Evolutionary conservation across 805 yeast species (phyloP), one percentile per base, ranked within the genome.

Genomic region (Scheffersomyces coipomensis): DNA sequence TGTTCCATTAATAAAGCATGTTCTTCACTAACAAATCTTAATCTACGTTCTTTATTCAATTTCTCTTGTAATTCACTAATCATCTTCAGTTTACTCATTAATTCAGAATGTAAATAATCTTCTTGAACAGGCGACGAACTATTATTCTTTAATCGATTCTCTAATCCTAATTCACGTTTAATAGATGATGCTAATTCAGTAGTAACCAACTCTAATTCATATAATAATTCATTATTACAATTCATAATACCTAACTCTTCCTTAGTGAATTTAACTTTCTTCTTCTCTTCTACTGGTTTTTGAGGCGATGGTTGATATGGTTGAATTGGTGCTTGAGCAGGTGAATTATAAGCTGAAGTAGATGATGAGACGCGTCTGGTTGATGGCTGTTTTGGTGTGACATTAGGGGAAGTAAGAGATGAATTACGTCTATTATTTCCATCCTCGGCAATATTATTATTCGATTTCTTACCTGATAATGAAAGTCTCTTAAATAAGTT

Each of bases 161-260:
- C 89, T 33, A 85, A 54, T 15, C 66, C 56, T n/a, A 84, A 66
- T 55, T 86, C 95, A 29, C 93, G 65, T 38, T 78, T 75, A 33
- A 85, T 83, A 0, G 90, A 81, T 18, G 78, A 78, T 0, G 89
- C 90, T 35, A 86, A 66, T 51, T 85, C 95, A 19, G 76, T 75
- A 1, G 90, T 81, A 1, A 86, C 82, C 18, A 84, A 52, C 43
- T 81, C 83, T 29, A 86, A 60, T 52, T 85, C 91, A 39, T 75
- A 71, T 49, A 83, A 66, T 29, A 85, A 58, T 19, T 73, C 75
- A 35, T 71, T 71, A 45, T 80, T 83, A 38, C 84, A 79, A 25
- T 69, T 76, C 64, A 85, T 68, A 6, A 84, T 64, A 1, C 81
- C 80, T 38, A 81, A 55, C 48, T 85, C 88, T 17, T 80, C 84